Percentiles rank a stretch among this genome's conserved stretches.
Evolutionary conservation across 805 yeast species (phyloP).

Genomic region (Candida ponderosae): DNA sequence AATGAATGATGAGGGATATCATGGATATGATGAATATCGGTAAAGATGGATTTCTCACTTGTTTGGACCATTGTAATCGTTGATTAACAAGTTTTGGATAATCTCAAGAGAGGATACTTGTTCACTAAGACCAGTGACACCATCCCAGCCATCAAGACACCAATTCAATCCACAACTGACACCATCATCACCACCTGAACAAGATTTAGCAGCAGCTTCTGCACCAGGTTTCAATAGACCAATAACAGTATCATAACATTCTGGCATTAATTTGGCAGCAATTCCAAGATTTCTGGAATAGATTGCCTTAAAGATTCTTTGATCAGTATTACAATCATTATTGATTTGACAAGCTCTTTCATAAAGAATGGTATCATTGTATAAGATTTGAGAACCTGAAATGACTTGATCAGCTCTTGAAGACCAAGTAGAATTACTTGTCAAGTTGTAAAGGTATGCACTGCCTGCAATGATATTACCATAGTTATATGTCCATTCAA

Average conservation of each 20-base stretch:
- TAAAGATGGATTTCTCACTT: too few relatives aligned
- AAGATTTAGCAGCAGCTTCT: conserved; percentile 69
- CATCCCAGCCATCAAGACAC: conserved; percentile 66
- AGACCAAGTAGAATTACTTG: conserved; percentile 56
- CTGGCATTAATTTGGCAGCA: conserved; percentile 65
- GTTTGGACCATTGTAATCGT: neutral
- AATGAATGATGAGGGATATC: too few relatives aligned
- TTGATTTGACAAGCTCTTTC: conserved; percentile 81
- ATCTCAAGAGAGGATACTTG: conserved; percentile 79
- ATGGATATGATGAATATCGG: too few relatives aligned
- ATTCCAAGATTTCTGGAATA: conserved; percentile 67
- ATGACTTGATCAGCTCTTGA: conserved; percentile 9
- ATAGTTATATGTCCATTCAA: conserved; percentile 80
- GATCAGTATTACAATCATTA: conserved; percentile 69
- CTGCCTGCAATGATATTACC: conserved; percentile 69
- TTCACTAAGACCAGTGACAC: conserved; percentile 76
- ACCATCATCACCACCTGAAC: conserved; percentile 83
- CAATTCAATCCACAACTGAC: conserved; percentile 85
- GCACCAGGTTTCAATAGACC: conserved; percentile 41
- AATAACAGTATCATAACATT: conserved; percentile 23
- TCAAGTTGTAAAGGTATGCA: conserved; percentile 64
- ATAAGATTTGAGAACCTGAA: conserved; percentile 22
- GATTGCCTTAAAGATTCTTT: conserved; percentile 83
- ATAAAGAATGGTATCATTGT: conserved; percentile 47
- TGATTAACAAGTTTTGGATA: conserved; percentile 35